These are phyloP conservation scores for Pascua guehoae DNA, from an alignment of 1,284 basidiomycete species.

Conservation along the genomic window DNA sequence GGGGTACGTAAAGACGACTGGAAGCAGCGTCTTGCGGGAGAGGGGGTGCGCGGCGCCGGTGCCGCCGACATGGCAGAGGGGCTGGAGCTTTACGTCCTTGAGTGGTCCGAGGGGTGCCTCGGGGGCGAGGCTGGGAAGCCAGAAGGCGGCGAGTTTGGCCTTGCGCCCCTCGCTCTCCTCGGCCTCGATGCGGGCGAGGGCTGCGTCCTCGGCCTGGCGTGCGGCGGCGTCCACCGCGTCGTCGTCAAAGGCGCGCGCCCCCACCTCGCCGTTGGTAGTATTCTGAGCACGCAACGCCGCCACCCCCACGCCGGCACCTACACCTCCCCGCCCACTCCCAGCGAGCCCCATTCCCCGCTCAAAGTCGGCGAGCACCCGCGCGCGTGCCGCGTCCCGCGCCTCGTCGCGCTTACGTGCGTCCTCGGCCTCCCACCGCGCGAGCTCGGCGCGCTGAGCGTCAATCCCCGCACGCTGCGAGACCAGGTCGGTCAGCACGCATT, in stretches of 20 bases:
- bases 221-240: conserved; percentile 66
- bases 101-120: conserved; percentile 62
- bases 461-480: conserved; percentile 79
- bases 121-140: conserved; percentile 84
- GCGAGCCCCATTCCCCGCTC: conserved; percentile 67
- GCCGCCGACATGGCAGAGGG: conserved; percentile 73
- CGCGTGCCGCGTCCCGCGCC: conserved; percentile 68
- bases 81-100: conserved; percentile 76
- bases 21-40: conserved; percentile 70
- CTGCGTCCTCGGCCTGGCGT: conserved; percentile 76
- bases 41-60: conserved; percentile 58
- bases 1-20: conserved; percentile 68
- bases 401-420: conserved; percentile 66
- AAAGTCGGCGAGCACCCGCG: conserved; percentile 78
- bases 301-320: too few species aligned
- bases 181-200: conserved; percentile 70
- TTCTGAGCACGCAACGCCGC: too few species aligned
- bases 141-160: conserved; percentile 87
- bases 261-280: too few species aligned
- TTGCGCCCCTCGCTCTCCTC: conserved; percentile 76
- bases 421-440: conserved; percentile 69
- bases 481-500: conserved; percentile 58
- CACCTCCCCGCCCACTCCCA: background rate
- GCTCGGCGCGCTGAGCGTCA: conserved; percentile 71
- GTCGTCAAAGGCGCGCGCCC: conserved; percentile 64